phyloP scores from a whole-genome alignment of 495 filamentous ascomycete species.

The Neurospora sp. region DNA sequence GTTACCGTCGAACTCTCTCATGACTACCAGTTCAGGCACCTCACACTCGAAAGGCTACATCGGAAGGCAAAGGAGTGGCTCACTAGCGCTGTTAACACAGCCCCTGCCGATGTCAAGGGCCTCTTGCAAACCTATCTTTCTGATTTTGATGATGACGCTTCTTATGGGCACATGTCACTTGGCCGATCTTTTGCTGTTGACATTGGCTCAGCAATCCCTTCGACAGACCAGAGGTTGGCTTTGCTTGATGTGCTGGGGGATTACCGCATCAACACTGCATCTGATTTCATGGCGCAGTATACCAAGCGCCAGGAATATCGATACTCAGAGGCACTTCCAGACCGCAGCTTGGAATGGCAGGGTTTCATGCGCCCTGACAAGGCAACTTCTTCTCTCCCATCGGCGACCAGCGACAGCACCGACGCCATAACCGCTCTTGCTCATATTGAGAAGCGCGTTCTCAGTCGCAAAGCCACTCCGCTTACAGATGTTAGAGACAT shows the following conservation, averaged over 20 bases:
- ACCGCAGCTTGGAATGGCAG: slow-evolving; percentile 52
- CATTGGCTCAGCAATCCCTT: slow-evolving; percentile 79
- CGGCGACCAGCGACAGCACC: slow-evolving; percentile 37
- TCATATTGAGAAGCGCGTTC: slow-evolving; percentile 58
- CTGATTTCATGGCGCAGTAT: slow-evolving; percentile 92
- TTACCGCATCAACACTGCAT: slow-evolving; percentile 74
- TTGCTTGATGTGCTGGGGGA: slow-evolving; percentile 64
- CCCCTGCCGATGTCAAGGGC: slow-evolving; percentile 91
- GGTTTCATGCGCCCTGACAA: slow-evolving; percentile 43
- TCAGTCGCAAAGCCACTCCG: slow-evolving; percentile 54
- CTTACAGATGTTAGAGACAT: slow-evolving; percentile 67
- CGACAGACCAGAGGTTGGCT: slow-evolving; percentile 75
- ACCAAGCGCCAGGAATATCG: slow-evolving; percentile 94
- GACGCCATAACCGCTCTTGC: slow-evolving; percentile 51
- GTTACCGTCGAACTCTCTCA: slow-evolving; percentile 86
- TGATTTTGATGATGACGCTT: slow-evolving; percentile 78
- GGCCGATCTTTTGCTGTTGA: slow-evolving; percentile 93
- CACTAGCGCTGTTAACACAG: slow-evolving; percentile 63
- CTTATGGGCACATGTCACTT: slow-evolving; percentile 79
- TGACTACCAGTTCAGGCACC: slow-evolving; percentile 66
- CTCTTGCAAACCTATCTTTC: slow-evolving; percentile 91
- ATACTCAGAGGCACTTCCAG: slow-evolving; percentile 59
- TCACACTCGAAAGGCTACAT: slow-evolving; percentile 69
- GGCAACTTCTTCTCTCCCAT: slow-evolving; percentile 29
- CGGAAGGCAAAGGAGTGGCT: slow-evolving; percentile 74